phyloP scores from a whole-genome alignment of 352 stramenopile genomes.

The Salisapilia sapeloensis region DNA sequence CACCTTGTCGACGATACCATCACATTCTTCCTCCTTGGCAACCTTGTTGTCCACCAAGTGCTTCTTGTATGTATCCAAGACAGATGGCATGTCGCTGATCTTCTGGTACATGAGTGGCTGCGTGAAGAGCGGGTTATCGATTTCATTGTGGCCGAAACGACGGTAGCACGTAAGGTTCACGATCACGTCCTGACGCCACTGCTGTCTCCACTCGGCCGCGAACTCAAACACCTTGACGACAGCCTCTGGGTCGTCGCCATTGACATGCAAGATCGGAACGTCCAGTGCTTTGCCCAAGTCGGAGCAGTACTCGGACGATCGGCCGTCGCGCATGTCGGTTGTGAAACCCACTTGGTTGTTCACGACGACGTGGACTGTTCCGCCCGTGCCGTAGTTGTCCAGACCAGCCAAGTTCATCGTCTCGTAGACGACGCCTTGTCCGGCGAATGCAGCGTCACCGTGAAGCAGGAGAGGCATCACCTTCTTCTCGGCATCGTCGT shows the following conservation, averaged over 20 bases:
- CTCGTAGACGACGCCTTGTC: constrained; percentile 94
- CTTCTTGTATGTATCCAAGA: constrained; percentile 82
- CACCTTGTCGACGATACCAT: constrained; percentile 78
- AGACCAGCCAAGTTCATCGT: constrained; percentile 93
- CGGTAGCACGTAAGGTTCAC: constrained; percentile 98
- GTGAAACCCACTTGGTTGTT: constrained; percentile 97
- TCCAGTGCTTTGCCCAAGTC: constrained; percentile 96
- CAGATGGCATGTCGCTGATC: constrained; percentile 86
- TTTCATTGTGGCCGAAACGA: constrained; percentile 95
- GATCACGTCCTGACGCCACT: constrained; percentile 86
- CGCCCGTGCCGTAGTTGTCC: constrained; percentile 88
- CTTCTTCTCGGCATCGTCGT: constrained; percentile 70
- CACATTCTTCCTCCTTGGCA: constrained; percentile 68
- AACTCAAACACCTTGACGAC: constrained; percentile 84
- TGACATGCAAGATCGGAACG: constrained; percentile 83
- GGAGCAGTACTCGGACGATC: constrained; percentile 91
- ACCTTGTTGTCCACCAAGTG: constrained; percentile 21
- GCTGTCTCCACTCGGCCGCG: constrained; percentile 57
- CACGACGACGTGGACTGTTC: constrained; percentile 96
- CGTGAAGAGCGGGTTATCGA: constrained; percentile 97
- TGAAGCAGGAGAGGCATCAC: constrained; percentile 92
- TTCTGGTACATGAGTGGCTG: constrained; percentile 95
- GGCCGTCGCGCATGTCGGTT: constrained; percentile 90
- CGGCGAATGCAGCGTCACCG: constrained; percentile 94
- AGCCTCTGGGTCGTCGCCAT: constrained; percentile 91